Evolutionary conservation across 2,329 filamentous ascomycete species (phyloP).

Genomic region (Hypomyces perniciosus): DNA sequence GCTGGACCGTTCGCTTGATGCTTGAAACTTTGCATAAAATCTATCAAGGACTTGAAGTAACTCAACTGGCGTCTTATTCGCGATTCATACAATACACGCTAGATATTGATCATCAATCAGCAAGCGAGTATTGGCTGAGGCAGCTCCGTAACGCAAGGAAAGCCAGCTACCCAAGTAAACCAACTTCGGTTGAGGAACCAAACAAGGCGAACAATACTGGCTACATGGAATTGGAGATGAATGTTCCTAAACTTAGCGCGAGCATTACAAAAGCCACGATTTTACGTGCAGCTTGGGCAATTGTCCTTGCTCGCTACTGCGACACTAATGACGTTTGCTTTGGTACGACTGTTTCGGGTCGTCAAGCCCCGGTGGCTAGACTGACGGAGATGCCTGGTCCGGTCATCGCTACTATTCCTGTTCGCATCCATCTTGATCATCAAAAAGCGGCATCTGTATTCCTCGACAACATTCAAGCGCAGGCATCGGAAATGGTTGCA

Average conservation of each 20-base stretch:
- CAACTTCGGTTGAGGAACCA: not conserved
- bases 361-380: constrained; percentile 12
- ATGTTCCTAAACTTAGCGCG: not conserved
- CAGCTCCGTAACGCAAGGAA: constrained; percentile 2
- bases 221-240: not conserved
- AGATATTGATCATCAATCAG: not conserved
- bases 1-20: constrained; percentile 19
- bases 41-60: not conserved
- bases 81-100: constrained; percentile 4
- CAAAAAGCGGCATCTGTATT: not conserved
- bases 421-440: constrained; percentile 9
- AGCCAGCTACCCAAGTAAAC: not conserved
- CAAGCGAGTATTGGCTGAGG: constrained; percentile 2
- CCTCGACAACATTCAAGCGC: constrained; percentile 10
- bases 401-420: constrained; percentile 13
- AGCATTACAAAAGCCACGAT: constrained; percentile 11
- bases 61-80: not conserved
- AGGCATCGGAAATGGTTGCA: constrained; percentile 17
- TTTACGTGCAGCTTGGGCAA: constrained; percentile 18
- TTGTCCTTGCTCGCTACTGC: constrained; percentile 14
- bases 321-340: constrained; percentile 16
- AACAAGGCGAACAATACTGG: not conserved
- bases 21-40: constrained; percentile 8
- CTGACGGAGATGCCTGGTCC: constrained; percentile 13
- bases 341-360: constrained; percentile 17